phyloP scores from a whole-genome alignment of 495 filamentous ascomycete species.

The Paragyromitra xinjiangensis region DNA sequence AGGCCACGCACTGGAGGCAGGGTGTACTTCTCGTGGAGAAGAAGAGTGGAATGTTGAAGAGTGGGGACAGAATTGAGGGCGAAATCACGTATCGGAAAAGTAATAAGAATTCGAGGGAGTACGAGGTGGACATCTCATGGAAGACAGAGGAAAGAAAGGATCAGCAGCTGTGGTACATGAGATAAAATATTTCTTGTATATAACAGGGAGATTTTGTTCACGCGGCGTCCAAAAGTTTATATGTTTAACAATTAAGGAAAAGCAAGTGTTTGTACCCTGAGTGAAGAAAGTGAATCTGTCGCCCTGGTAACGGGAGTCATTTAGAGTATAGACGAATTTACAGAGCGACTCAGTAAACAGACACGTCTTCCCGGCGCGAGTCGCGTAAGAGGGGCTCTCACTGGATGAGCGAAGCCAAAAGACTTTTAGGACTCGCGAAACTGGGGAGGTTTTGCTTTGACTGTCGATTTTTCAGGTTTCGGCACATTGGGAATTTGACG shows the following conservation, averaged over 20 bases:
- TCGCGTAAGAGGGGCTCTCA: neutral
- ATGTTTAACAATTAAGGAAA: slow-evolving; percentile 6
- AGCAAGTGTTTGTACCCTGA: slow-evolving; percentile 11
- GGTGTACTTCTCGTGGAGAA: slow-evolving; percentile 59
- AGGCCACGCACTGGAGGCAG: slow-evolving; percentile 61
- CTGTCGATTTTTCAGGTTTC: slow-evolving; percentile 2
- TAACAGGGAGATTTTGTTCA: slow-evolving; percentile 32
- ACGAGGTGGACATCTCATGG: slow-evolving; percentile 58
- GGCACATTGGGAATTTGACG: slow-evolving; percentile 2
- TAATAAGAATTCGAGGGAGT: slow-evolving; percentile 54
- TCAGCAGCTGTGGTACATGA: slow-evolving; percentile 57
- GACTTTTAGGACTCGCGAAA: neutral
- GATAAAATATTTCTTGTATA: slow-evolving; percentile 32
- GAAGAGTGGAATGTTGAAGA: slow-evolving; percentile 52
- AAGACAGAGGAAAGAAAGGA: slow-evolving; percentile 38
- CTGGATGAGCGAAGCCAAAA: neutral
- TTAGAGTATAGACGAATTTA: neutral
- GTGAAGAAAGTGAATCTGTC: neutral
- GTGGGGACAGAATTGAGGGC: slow-evolving; percentile 55
- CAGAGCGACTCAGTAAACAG: neutral
- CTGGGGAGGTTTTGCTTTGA: neutral
- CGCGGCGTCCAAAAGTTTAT: slow-evolving; percentile 42
- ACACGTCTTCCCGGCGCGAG: slow-evolving; percentile 22
- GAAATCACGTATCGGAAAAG: slow-evolving; percentile 57
- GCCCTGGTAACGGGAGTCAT: slow-evolving; percentile 15